Base-by-base conservation (phyloP, 805 yeast genomes). In the Candida adriatica region DNA sequence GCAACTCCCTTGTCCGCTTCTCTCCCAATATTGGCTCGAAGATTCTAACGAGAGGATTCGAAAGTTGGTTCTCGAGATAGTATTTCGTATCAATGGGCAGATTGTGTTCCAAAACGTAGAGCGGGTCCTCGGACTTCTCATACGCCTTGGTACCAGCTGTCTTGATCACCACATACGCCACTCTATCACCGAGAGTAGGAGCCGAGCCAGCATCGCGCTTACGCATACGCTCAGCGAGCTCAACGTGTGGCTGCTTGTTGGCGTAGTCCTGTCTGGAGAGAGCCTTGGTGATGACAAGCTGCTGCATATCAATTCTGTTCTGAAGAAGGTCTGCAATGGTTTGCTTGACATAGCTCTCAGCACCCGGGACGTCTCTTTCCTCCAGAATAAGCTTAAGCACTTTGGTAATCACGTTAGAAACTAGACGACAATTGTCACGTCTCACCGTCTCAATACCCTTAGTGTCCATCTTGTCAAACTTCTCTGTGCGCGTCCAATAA, bases 391-490 rank as follows among this genome's bases (percentile, higher is more conserved):
- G 71, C 40, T 84, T 85, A 49, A 92, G 62, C 2, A 92, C 95
- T 36, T 85, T 83, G 14, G 95, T 94, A 58, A 92, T 84, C 13
- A 94, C 98, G 49, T 84, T 81, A 46, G 88, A 95, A 4, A 94
- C 98, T 44, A 92, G 63, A 25, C 95, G 73, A 59, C 99, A 92
- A 43, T 94, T 94, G 53, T 92, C 99, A 66, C 99, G 77, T 58
- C 99, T 78, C 26, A 92, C 99, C 0, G 98, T 92, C 51, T 94
- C 99, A 40, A 92, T 81, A 56, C 99, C 99, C 53, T 92, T 92
- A 20, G 96, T 90, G 56, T 92, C 99, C 87, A 92, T 80, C 59
- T 92, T 92, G 57, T 94, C 98, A 49, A 74, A 85, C 42, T 84
- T 85, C n/a, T 84, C 75, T 0, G 96, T 80, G 28, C 74, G 72